Percentiles rank a stretch among this genome's conserved stretches.
Evolutionary conservation across 2,329 filamentous ascomycete genomes (phyloP).

Genomic region (Penicillium fuscoglaucum): DNA sequence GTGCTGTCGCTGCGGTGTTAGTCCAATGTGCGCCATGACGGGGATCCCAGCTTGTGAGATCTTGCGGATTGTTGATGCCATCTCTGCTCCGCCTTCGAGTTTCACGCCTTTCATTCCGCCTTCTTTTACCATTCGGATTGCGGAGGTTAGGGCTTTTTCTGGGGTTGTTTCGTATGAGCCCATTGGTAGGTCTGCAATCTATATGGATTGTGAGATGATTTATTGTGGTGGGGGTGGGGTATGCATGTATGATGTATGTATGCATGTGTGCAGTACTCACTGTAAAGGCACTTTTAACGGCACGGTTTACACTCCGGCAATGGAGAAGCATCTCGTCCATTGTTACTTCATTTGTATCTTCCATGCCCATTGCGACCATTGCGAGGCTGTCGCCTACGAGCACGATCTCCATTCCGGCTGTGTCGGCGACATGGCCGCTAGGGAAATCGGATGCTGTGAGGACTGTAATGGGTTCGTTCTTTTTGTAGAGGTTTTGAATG

Average conservation of each 20-base stretch:
- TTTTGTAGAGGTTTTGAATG: constrained; percentile 71
- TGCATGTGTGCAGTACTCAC: constrained; percentile 51
- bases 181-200: constrained; percentile 94
- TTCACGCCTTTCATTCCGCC: constrained; percentile 85
- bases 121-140: constrained; percentile 87
- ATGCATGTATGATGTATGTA: not conserved
- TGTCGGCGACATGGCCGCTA: constrained; percentile 83
- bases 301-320: constrained; percentile 82
- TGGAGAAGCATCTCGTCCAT: constrained; percentile 95
- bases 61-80: constrained; percentile 78
- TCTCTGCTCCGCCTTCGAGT: constrained; percentile 86
- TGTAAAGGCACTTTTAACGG: constrained; percentile 77
- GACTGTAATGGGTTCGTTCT: constrained; percentile 84
- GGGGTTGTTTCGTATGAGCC: constrained; percentile 88
- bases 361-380: constrained; percentile 95
- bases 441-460: constrained; percentile 96
- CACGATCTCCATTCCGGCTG: constrained; percentile 86
- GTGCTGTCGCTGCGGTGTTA: constrained; percentile 94
- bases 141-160: constrained; percentile 78
- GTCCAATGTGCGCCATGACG: constrained; percentile 85
- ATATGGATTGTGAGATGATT: not conserved
- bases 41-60: constrained; percentile 88
- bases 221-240: not conserved
- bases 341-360: constrained; percentile 88
- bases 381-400: constrained; percentile 90